Evolutionary conservation across 179 eudicot genomes (phyloP), one percentile per base, ranked within the genome.

Genomic region (Pouteria campechiana): DNA sequence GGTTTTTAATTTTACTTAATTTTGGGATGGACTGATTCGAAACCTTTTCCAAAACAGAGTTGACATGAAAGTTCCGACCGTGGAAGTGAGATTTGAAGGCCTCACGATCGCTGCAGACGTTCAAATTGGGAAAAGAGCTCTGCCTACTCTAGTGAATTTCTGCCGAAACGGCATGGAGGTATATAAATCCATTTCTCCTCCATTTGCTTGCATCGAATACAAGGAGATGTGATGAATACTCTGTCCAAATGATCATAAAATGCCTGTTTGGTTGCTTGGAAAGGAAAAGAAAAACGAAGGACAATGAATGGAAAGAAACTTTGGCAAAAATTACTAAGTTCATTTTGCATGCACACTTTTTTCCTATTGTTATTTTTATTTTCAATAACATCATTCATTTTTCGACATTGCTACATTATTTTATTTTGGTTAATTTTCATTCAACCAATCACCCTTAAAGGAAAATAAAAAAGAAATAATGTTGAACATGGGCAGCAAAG

Each of bases 41-140:
- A n/a, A n/a, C n/a, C n/a, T n/a, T n/a, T 61, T 25, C 12, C 25
- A 25, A 30, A 44, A 25, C 34, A 89, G 97, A 55, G 97, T 66
- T 8, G 89, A 86, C 44, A 24, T 89, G 56, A 81, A 73, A 37
- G 40, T 78, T 50, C 97, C 95, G 1, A 81, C 54, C 14, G 76
- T 89, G 7, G 97, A 89, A 65, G 95, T 89, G 42, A 63, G 97
- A 55, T 89, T 78, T 14, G 65, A 78, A 54, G 45, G 74, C 23
- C 52, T 89, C 27, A 68, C 60, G 7, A 39, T 85, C 30, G 46
- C 25, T 6, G 93, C 95, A 0, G 57, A 76, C 17, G 93, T 81
- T 22, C 68, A 73, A 41, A 61, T 73, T 0, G 97, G 97, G 10
- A 67, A 70, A 13, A 78, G 97, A 79, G 97, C 97, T 32, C 57